Percentiles rank a stretch among this genome's conserved stretches.
Conservation (phyloP, 352 stramenopile species). For the Poterioochromonas sp. region DNA sequence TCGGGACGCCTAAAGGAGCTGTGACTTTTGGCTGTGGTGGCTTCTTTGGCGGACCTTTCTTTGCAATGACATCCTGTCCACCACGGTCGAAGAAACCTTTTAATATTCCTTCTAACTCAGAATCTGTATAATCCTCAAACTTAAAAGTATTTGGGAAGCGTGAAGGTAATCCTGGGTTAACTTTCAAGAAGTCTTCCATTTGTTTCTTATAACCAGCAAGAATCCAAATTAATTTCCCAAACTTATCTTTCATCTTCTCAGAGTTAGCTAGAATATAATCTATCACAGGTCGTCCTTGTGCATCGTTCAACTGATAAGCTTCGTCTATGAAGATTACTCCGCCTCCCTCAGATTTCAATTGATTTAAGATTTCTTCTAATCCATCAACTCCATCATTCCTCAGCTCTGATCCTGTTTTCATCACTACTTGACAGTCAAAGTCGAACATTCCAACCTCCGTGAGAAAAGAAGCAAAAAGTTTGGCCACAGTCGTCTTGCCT, state of each 20-base stretch:
- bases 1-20: not conserved
- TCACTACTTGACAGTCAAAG: constrained; percentile 12
- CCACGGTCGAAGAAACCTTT: not conserved
- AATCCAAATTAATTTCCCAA: constrained; percentile 17
- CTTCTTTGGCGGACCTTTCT: no score
- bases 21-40: not conserved
- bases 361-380: constrained; percentile 55
- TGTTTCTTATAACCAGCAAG: constrained; percentile 55
- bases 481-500: constrained; percentile 58
- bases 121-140: constrained; percentile 35
- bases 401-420: constrained; percentile 53
- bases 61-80: not conserved
- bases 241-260: constrained; percentile 53
- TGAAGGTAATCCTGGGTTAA: constrained; percentile 37
- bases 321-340: constrained; percentile 80
- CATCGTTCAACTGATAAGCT: constrained; percentile 63
- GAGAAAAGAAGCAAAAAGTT: constrained; percentile 57
- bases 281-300: constrained; percentile 60
- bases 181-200: constrained; percentile 51
- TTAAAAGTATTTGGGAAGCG: constrained; percentile 33
- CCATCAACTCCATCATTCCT: constrained; percentile 52
- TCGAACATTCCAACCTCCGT: constrained; percentile 54
- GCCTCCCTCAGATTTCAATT: constrained; percentile 40
- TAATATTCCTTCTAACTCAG: constrained; percentile 30
- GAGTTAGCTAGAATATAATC: constrained; percentile 56